A percentile compares a stretch with the other conserved stretches of the same genome.
Conservation (phyloP, 768 basidiomycete genomes). For the Strobilomyces dryophilus region DNA sequence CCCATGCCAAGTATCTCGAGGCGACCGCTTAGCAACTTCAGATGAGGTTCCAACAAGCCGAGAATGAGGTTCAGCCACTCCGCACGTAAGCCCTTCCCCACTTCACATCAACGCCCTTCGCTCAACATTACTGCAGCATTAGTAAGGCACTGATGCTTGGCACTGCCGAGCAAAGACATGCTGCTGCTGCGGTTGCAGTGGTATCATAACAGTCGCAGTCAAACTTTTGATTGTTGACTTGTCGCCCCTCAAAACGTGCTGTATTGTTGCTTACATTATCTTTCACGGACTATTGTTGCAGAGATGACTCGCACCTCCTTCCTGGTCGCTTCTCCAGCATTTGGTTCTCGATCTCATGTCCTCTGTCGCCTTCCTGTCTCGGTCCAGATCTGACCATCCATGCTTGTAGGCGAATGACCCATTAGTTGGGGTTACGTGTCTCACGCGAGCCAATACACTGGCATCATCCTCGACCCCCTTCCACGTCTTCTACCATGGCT, state of each 20-base stretch:
- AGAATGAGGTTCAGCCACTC: slow-evolving; percentile 76
- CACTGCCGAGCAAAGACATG: slow-evolving; percentile 70
- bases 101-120: neutral
- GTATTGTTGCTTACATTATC: slow-evolving; percentile 35
- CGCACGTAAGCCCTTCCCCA: slow-evolving; percentile 41
- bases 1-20: slow-evolving; percentile 85
- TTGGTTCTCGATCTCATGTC: slow-evolving; percentile 38
- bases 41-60: slow-evolving; percentile 71
- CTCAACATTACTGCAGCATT: slow-evolving; percentile 39
- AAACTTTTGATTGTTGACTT: slow-evolving; percentile 41
- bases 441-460: slow-evolving; percentile 76
- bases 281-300: slow-evolving; percentile 35
- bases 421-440: slow-evolving; percentile 78
- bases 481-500: slow-evolving; percentile 15
- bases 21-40: slow-evolving; percentile 72
- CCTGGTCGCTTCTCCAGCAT: slow-evolving; percentile 12
- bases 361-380: slow-evolving; percentile 42
- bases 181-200: slow-evolving; percentile 51
- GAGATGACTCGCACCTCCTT: slow-evolving; percentile 34
- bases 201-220: slow-evolving; percentile 41
- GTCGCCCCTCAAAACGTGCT: slow-evolving; percentile 21
- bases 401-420: slow-evolving; percentile 73
- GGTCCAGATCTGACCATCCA: slow-evolving; percentile 47
- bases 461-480: slow-evolving; percentile 38
- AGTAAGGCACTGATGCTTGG: slow-evolving; percentile 89